phyloP scores from a whole-genome alignment of 176 grass and related monocot genomes.

The Aegilops sharonensis region DNA sequence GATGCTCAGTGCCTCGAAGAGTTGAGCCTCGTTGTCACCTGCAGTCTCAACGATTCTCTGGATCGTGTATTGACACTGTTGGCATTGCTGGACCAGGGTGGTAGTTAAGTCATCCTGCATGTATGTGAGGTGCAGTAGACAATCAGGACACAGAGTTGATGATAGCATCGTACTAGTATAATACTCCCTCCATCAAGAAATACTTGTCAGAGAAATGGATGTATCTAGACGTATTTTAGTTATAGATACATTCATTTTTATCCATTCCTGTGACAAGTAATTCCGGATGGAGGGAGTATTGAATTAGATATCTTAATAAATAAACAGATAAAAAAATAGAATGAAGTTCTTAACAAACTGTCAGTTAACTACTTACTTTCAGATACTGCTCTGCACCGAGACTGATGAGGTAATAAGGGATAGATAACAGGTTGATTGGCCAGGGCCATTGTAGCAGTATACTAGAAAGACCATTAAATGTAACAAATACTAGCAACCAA shows the following conservation, averaged over 20 bases:
- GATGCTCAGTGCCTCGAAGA: constrained; percentile 83
- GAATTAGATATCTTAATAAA: background rate
- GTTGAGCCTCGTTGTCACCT: constrained; percentile 60
- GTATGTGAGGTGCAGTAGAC: background rate
- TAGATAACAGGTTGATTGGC: background rate
- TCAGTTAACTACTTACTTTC: background rate
- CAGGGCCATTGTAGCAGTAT: background rate
- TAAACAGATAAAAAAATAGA: background rate
- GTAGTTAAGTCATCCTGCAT: constrained; percentile 85
- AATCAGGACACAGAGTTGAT: background rate
- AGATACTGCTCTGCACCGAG: background rate
- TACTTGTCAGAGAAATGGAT: no score
- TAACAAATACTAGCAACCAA: background rate
- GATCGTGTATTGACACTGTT: constrained; percentile 65
- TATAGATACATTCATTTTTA: no score
- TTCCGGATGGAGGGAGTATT: background rate
- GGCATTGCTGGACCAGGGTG: constrained; percentile 87
- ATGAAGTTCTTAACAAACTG: background rate
- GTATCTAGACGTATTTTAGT: no score
- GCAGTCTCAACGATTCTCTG: constrained; percentile 77
- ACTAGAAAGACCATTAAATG: background rate
- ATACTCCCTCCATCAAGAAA: no score
- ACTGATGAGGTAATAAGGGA: background rate
- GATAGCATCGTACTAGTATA: background rate
- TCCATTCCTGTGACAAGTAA: no score